Conservation (phyloP, 1,284 basidiomycete species). For the Golubevia pallescens region DNA sequence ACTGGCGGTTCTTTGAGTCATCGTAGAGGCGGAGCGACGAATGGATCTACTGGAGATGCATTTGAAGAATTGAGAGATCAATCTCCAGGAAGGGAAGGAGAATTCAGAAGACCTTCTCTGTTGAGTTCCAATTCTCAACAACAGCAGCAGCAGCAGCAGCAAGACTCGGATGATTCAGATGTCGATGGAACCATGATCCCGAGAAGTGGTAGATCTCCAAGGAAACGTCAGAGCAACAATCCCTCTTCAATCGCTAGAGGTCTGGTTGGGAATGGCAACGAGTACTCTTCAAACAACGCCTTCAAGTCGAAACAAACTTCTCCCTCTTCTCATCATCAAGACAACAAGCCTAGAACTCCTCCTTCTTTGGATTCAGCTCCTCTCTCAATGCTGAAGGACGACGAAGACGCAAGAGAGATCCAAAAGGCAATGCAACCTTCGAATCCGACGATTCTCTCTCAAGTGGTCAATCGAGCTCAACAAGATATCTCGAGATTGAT, state of each 20-base stretch:
- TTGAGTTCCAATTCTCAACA: no score
- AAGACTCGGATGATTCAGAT: constrained; percentile 32
- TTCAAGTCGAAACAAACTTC: no score
- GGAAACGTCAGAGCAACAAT: background rate
- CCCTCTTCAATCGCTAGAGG: no score
- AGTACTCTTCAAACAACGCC: no score
- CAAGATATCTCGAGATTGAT: constrained; percentile 31
- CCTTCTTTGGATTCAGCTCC: constrained; percentile 9
- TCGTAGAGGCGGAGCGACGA: no score
- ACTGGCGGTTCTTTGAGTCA: no score
- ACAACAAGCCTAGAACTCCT: background rate
- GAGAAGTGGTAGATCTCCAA: constrained; percentile 32
- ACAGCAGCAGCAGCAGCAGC: no score
- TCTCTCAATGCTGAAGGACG: constrained; percentile 21
- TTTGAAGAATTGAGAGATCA: constrained; percentile 3
- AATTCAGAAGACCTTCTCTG: no score
- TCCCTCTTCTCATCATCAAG: no score
- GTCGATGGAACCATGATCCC: constrained; percentile 22
- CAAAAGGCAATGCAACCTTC: constrained; percentile 23
- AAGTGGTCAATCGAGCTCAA: constrained; percentile 25
- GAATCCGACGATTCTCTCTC: constrained; percentile 13
- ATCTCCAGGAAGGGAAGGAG: no score
- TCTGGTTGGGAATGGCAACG: no score
- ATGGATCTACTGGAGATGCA: constrained; percentile 8
- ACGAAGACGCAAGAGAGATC: constrained; percentile 25